Percentiles rank a stretch among this genome's conserved stretches.
Conservation (phyloP, 495 filamentous ascomycete species). For the Aspergillus steynii region DNA sequence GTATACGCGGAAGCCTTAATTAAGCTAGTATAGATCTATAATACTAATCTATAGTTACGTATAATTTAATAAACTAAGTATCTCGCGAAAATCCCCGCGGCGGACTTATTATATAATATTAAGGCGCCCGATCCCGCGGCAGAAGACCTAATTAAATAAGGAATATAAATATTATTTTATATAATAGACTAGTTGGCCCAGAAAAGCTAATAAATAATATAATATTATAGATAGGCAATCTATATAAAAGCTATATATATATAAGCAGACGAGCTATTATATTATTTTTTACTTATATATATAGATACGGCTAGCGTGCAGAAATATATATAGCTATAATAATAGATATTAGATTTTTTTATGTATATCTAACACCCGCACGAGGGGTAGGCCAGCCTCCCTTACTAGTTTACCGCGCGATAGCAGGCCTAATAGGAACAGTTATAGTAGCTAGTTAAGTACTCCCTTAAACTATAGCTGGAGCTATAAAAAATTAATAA, state of each 20-base stretch:
- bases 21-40: not conserved
- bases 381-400: no score
- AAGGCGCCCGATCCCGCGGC: not conserved
- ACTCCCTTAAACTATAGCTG: no score
- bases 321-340: conserved; percentile 14
- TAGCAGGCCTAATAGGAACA: no score
- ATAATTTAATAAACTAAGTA: not conserved
- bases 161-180: not conserved
- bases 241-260: conserved; percentile 3
- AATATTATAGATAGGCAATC: conserved; percentile 5
- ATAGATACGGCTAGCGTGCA: conserved; percentile 11
- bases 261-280: conserved; percentile 1
- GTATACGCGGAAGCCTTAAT: not conserved
- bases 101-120: not conserved
- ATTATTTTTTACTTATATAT: conserved; percentile 13
- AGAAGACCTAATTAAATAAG: not conserved
- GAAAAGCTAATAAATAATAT: conserved; percentile 11
- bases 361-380: conserved; percentile 8
- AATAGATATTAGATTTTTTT: conserved; percentile 20
- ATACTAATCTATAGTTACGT: not conserved
- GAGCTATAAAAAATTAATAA: not conserved
- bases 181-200: conserved; percentile 3
- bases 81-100: not conserved
- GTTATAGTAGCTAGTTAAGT: no score
- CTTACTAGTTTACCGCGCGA: no score